Conservation (phyloP, 176 grass and related monocot species). For the Oryza meridionalis region DNA sequence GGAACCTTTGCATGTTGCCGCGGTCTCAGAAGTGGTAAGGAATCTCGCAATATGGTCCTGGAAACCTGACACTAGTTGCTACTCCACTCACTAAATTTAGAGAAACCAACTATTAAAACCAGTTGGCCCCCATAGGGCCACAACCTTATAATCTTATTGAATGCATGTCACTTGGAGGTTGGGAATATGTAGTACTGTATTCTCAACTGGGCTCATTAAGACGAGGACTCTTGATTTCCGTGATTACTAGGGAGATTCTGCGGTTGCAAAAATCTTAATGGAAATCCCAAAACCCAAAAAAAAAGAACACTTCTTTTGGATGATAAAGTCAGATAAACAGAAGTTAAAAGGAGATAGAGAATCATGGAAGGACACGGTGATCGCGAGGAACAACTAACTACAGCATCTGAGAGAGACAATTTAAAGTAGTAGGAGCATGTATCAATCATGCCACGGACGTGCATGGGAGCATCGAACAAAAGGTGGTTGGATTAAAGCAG, state of each 20-base stretch:
- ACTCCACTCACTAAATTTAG: slow-evolving; percentile 23
- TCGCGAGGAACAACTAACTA: slow-evolving; percentile 49
- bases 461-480: slow-evolving; percentile 38
- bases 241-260: neutral
- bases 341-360: neutral
- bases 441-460: slow-evolving; percentile 46
- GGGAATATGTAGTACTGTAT: neutral
- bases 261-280: neutral
- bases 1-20: slow-evolving; percentile 50
- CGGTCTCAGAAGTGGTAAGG: neutral
- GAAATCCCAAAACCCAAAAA: neutral
- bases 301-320: neutral
- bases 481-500: slow-evolving; percentile 21
- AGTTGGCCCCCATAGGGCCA: slow-evolving; percentile 24
- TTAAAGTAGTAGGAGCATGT: slow-evolving; percentile 12
- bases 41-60: slow-evolving; percentile 37
- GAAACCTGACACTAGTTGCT: slow-evolving; percentile 40
- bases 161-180: neutral
- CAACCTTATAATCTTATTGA: neutral
- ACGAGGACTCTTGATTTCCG: neutral
- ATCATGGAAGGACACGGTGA: neutral
- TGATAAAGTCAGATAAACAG: neutral
- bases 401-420: neutral
- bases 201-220: neutral
- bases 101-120: slow-evolving; percentile 23